Conservation (phyloP, 257 asterid genomes). For the Forsythia viridissima region DNA sequence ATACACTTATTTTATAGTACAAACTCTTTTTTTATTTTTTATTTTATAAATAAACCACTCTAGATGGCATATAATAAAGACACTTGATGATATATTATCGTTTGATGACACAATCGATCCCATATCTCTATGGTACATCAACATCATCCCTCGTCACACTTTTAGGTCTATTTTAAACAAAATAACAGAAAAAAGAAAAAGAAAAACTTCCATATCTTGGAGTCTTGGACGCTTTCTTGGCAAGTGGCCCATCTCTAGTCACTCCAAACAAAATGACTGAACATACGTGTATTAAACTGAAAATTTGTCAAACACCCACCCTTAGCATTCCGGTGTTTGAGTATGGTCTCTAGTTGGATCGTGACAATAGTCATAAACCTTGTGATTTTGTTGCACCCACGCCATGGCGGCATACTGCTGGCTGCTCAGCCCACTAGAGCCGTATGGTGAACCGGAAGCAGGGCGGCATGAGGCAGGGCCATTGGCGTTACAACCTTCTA, state of each 20-base stretch:
- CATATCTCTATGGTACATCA: neutral
- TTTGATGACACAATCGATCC: neutral
- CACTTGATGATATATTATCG: neutral
- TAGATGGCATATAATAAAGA: neutral
- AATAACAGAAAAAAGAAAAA: neutral
- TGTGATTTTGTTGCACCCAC: constrained; percentile 60
- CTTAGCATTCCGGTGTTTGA: constrained; percentile 74
- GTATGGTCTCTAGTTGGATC: constrained; percentile 61
- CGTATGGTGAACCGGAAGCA: constrained; percentile 41
- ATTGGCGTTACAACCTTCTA: constrained; percentile 47
- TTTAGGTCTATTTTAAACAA: constrained; percentile 3
- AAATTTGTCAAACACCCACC: neutral
- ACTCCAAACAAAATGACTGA: constrained; percentile 29
- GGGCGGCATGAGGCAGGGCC: constrained; percentile 44
- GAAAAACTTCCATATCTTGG: constrained; percentile 20
- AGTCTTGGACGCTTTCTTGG: constrained; percentile 42
- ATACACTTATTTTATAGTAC: too few species aligned
- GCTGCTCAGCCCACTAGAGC: constrained; percentile 57
- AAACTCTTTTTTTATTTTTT: too few species aligned
- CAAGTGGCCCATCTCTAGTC: constrained; percentile 43
- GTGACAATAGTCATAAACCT: constrained; percentile 69
- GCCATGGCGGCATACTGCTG: constrained; percentile 66
- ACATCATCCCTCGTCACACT: neutral
- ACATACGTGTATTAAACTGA: neutral
- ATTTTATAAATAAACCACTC: too few species aligned